A percentile compares a stretch with the other conserved stretches of the same genome.
phyloP scores from a whole-genome alignment of 2,329 filamentous ascomycete species.

The Pyricularia sp. region DNA sequence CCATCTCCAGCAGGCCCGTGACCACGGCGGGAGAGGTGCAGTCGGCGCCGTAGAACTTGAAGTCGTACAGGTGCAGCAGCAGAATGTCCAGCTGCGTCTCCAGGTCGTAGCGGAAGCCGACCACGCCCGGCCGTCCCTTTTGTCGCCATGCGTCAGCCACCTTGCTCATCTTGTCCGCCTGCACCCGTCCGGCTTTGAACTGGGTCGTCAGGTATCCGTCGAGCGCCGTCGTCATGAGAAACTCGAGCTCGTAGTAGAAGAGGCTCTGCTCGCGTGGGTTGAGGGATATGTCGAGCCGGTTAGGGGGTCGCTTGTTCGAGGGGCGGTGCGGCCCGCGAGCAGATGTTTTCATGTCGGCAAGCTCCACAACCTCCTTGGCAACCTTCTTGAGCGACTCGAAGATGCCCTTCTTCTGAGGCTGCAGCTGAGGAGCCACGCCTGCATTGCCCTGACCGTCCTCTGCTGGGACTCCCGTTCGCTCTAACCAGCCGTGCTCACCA shows the following conservation, averaged over 20 bases:
- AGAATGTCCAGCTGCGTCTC: constrained; percentile 52
- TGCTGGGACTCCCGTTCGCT: constrained; percentile 27
- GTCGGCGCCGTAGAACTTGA: constrained; percentile 43
- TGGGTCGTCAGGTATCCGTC: constrained; percentile 43
- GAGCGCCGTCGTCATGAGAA: constrained; percentile 38
- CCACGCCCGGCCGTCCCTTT: constrained; percentile 43
- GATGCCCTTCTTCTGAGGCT: constrained; percentile 27
- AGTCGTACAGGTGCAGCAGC: constrained; percentile 36
- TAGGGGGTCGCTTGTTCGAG: constrained; percentile 6
- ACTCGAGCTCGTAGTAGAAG: constrained; percentile 51
- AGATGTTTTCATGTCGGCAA: constrained; percentile 12
- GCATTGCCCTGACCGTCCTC: background rate
- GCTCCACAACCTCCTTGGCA: constrained; percentile 40
- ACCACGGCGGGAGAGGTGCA: constrained; percentile 33
- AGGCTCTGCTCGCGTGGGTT: constrained; percentile 47
- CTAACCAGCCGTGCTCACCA: constrained; percentile 48
- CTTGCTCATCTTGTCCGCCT: constrained; percentile 39
- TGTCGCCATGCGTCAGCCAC: constrained; percentile 41
- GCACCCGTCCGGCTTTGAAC: constrained; percentile 44
- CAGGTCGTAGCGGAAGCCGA: constrained; percentile 49
- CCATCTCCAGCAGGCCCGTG: constrained; percentile 37
- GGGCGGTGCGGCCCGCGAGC: constrained; percentile 1
- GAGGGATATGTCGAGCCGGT: constrained; percentile 37
- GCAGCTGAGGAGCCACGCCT: background rate
- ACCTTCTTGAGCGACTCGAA: constrained; percentile 40